A percentile compares a stretch with the other conserved stretches of the same genome.
phyloP scores from a whole-genome alignment of 2,329 filamentous ascomycete species.

The Penicillium fuscoglaucum region DNA sequence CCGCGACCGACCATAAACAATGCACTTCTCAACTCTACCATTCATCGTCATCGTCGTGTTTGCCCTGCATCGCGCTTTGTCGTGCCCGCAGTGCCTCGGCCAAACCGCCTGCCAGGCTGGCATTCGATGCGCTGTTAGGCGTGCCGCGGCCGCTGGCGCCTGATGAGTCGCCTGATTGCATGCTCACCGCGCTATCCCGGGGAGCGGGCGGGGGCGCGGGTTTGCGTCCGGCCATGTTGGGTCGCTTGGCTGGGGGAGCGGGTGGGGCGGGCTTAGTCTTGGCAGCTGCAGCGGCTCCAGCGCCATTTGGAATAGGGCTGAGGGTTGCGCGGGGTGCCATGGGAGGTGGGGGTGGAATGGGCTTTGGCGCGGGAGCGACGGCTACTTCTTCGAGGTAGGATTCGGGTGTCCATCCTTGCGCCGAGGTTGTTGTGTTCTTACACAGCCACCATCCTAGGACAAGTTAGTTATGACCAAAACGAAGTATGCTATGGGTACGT shows the following conservation, averaged over 20 bases:
- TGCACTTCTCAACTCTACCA: constrained; percentile 52
- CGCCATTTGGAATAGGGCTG: constrained; percentile 61
- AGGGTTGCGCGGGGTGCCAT: constrained; percentile 54
- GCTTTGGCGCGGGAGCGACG: constrained; percentile 57
- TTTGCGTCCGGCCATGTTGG: constrained; percentile 67
- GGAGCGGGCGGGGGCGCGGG: constrained; percentile 65
- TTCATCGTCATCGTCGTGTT: constrained; percentile 68
- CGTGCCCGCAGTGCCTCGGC: constrained; percentile 76
- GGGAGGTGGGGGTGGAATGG: constrained; percentile 54
- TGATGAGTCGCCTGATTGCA: constrained; percentile 53
- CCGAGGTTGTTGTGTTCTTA: constrained; percentile 65
- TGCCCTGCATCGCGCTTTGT: constrained; percentile 73
- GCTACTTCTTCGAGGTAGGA: constrained; percentile 81
- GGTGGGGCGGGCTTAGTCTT: constrained; percentile 70
- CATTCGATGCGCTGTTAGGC: constrained; percentile 56
- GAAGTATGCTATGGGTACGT: constrained; percentile 41
- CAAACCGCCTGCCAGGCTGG: constrained; percentile 70
- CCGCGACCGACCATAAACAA: constrained; percentile 15
- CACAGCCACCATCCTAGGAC: constrained; percentile 89
- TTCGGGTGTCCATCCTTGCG: constrained; percentile 91
- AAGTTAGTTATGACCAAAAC: constrained; percentile 27
- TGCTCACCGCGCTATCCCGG: constrained; percentile 63
- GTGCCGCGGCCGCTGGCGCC: constrained; percentile 68
- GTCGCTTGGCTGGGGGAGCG: constrained; percentile 77
- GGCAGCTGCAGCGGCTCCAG: constrained; percentile 44